phyloP scores from a whole-genome alignment of 768 basidiomycete genomes.

The Kwoniella newhampshirensis region DNA sequence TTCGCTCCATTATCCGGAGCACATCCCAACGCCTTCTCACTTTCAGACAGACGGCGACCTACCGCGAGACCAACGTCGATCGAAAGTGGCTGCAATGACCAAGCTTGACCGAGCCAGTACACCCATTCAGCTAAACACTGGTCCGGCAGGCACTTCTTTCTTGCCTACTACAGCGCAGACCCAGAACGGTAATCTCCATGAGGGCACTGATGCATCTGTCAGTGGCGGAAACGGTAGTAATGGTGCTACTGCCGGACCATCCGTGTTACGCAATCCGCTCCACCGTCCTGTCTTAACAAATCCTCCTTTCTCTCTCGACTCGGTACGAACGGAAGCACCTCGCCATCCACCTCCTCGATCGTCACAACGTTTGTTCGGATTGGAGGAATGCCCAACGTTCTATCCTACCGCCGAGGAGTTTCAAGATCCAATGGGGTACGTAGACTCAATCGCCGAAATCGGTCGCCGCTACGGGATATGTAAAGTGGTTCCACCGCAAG shows the following conservation, averaged over 20 bases:
- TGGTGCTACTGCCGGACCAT: conserved; percentile 21
- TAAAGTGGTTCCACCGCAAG: conserved; percentile 89
- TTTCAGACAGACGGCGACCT: conserved; percentile 28
- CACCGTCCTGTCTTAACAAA: conserved; percentile 31
- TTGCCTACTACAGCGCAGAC: conserved; percentile 25
- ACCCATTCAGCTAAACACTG: conserved; percentile 17
- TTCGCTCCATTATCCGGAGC: conserved; percentile 35
- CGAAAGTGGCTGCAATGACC: conserved; percentile 43
- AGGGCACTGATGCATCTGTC: too few species aligned
- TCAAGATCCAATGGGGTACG: conserved; percentile 89
- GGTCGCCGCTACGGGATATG: conserved; percentile 83
- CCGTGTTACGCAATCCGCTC: conserved; percentile 41
- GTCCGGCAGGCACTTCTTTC: conserved; percentile 36
- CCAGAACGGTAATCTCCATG: neutral
- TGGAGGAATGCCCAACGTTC: conserved; percentile 85
- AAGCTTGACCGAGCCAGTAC: conserved; percentile 38
- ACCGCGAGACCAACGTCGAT: conserved; percentile 39
- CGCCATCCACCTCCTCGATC: conserved; percentile 39
- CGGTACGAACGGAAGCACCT: conserved; percentile 41
- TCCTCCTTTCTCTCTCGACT: conserved; percentile 39
- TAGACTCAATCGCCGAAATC: conserved; percentile 64
- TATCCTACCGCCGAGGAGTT: conserved; percentile 89
- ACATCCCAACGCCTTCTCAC: conserved; percentile 21
- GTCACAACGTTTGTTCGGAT: conserved; percentile 67
- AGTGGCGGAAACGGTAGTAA: neutral